phyloP scores from a whole-genome alignment of 805 yeast species.

The Candida loeiensis region DNA sequence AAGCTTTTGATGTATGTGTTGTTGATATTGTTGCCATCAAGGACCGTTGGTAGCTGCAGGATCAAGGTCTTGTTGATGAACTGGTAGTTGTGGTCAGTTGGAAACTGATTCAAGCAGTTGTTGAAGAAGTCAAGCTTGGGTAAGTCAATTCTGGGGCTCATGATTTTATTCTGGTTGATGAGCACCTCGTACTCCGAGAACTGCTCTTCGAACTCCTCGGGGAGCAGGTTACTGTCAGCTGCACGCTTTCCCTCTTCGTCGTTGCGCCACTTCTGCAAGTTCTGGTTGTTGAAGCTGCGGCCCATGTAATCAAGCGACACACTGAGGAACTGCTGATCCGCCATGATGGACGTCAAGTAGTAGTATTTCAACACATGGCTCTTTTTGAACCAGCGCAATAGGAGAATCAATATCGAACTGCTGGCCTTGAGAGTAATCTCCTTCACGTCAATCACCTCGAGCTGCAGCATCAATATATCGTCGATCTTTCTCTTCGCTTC shows the following conservation, averaged over 20 bases:
- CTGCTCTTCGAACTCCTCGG: conserved; percentile 10
- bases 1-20: conserved; percentile 25
- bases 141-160: conserved; percentile 35
- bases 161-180: conserved; percentile 35
- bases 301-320: conserved; percentile 30
- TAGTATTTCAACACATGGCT: conserved; percentile 79
- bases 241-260: conserved; percentile 9
- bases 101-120: conserved; percentile 25
- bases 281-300: conserved; percentile 33
- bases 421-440: conserved; percentile 61
- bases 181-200: conserved; percentile 30
- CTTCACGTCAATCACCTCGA: conserved; percentile 57
- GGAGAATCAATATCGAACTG: conserved; percentile 46
- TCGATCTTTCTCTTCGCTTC: conserved; percentile 20
- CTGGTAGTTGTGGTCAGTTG: conserved; percentile 14
- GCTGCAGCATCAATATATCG: conserved; percentile 33
- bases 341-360: conserved; percentile 64
- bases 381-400: conserved; percentile 74
- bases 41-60: conserved; percentile 22
- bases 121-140: conserved; percentile 37
- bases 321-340: conserved; percentile 61
- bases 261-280: conserved; percentile 23
- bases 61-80: conserved; percentile 31
- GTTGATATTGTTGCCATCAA: conserved; percentile 26
- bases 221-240: conserved; percentile 1